Base-by-base conservation (phyloP, 305 asterid species). In the Plantago rigida region DNA sequence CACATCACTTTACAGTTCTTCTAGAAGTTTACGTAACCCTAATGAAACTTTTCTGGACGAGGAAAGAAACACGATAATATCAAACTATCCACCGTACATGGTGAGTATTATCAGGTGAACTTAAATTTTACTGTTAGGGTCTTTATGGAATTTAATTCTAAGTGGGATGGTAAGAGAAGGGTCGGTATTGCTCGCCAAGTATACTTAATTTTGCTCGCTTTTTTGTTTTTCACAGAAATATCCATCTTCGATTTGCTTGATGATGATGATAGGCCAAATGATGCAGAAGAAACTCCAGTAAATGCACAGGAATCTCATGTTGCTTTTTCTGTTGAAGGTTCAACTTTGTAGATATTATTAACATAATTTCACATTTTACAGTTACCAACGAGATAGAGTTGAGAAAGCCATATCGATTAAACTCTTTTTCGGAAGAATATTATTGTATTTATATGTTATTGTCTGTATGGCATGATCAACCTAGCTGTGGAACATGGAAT, bases 291-390 rank as follows among this genome's bases (percentile, higher is more conserved):
- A 70, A 65, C 54, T 62, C 76, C 73, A 59, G 70, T 63, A 51
- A 79, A 65, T 59, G 71, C 66, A 56, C 79, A 65, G 75, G 98
- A 91, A 82, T 77, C 79, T 76, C 95, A 86, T 84, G 94, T 87
- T 54, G 84, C 95, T 56, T 91, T 91, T 77, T 81, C 96, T 59
- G 70, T 91, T 79, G 90, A 86, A 86, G 98, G 96, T 91, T 71
- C 49, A 42, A 28, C 47, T 60, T 44, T 17, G 15, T 65, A 52
- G 44, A 52, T 68, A 62, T 63, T 60, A 24, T 46, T 8, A 47
- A 31, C 44, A 7, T 36, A 36, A 36, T 36, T 36, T 36, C 9
- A 36, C 44, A 4, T 36, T 8, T 8, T 1, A 1, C 44, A 5
- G 10, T 36, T 0, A 36, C 11, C 11, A 36, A 36, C 6, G 10